These are phyloP conservation scores for Arabis alpina DNA, from an alignment of 345 rosid species.

Conservation along the genomic window DNA sequence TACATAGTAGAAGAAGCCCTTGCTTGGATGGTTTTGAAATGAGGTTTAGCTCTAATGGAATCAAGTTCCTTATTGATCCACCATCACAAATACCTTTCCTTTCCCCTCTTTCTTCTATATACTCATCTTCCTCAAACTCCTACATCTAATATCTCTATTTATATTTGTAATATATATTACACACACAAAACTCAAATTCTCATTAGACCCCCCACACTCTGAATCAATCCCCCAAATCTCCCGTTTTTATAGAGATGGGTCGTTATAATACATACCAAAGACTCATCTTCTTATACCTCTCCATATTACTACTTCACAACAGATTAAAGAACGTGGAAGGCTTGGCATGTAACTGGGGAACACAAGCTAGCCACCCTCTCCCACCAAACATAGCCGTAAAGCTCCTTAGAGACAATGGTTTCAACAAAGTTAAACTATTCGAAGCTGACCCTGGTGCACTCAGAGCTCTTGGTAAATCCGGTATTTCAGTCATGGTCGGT, in stretches of 20 bases:
- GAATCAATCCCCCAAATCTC: slow-evolving; percentile 14
- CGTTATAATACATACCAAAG: slow-evolving; percentile 7
- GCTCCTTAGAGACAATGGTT: slow-evolving; percentile 79
- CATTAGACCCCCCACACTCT: slow-evolving; percentile 29
- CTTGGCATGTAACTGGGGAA: slow-evolving; percentile 82
- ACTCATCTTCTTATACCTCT: slow-evolving; percentile 25
- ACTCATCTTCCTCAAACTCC: slow-evolving; percentile 31
- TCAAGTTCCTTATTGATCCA: slow-evolving; percentile 51
- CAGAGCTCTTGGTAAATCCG: slow-evolving; percentile 81
- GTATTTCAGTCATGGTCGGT: slow-evolving; percentile 92
- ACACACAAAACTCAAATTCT: not conserved
- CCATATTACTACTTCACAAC: slow-evolving; percentile 31
- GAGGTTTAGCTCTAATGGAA: slow-evolving; percentile 45
- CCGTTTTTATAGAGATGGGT: slow-evolving; percentile 42
- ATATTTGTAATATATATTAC: slow-evolving; percentile 15
- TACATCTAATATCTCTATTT: slow-evolving; percentile 8
- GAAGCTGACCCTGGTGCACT: slow-evolving; percentile 87
- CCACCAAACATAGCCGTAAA: slow-evolving; percentile 64
- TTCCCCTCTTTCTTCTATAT: slow-evolving; percentile 47
- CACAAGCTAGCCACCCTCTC: slow-evolving; percentile 68
- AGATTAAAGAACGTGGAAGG: slow-evolving; percentile 49
- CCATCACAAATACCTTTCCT: slow-evolving; percentile 49
- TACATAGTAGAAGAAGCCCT: not conserved
- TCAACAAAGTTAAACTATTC: slow-evolving; percentile 82
- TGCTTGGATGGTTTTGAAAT: slow-evolving; percentile 31